Conservation (phyloP, 2,329 filamentous ascomycete genomes). For the Madurella mycetomatis region DNA sequence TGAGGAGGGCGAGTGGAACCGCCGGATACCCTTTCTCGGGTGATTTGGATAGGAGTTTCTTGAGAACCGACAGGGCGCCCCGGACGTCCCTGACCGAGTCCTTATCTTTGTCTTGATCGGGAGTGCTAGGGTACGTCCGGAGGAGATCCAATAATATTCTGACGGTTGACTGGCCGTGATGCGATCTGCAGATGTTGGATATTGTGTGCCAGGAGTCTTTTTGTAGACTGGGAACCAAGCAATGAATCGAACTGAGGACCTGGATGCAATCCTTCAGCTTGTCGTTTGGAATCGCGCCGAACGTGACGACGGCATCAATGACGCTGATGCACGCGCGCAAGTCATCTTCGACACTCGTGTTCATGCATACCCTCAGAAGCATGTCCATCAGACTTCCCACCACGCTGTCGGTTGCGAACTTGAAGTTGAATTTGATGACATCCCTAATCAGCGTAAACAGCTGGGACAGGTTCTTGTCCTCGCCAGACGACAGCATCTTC, state of each 20-base stretch:
- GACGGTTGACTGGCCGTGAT: conserved; percentile 66
- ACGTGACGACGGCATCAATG: conserved; percentile 67
- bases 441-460: conserved; percentile 64
- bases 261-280: conserved; percentile 64
- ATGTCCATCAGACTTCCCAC: conserved; percentile 58
- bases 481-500: conserved; percentile 40
- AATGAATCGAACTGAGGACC: conserved; percentile 68
- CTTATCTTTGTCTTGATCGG: conserved; percentile 36
- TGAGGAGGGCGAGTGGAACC: conserved; percentile 55
- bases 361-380: conserved; percentile 63
- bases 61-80: conserved; percentile 58
- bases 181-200: conserved; percentile 66
- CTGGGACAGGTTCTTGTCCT: conserved; percentile 59
- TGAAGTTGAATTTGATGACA: conserved; percentile 65
- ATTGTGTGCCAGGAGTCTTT: conserved; percentile 67
- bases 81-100: conserved; percentile 54
- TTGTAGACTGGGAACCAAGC: conserved; percentile 56
- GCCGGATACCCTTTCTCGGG: conserved; percentile 56
- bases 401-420: conserved; percentile 32
- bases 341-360: conserved; percentile 61
- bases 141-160: conserved; percentile 61
- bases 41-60: conserved; percentile 58
- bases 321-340: conserved; percentile 63
- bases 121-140: conserved; percentile 41
- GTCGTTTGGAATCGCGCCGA: conserved; percentile 61